Evolutionary conservation across 2,329 filamentous ascomycete genomes (phyloP), one percentile per base, ranked within the genome.

Genomic region (Thelonectria olida): DNA sequence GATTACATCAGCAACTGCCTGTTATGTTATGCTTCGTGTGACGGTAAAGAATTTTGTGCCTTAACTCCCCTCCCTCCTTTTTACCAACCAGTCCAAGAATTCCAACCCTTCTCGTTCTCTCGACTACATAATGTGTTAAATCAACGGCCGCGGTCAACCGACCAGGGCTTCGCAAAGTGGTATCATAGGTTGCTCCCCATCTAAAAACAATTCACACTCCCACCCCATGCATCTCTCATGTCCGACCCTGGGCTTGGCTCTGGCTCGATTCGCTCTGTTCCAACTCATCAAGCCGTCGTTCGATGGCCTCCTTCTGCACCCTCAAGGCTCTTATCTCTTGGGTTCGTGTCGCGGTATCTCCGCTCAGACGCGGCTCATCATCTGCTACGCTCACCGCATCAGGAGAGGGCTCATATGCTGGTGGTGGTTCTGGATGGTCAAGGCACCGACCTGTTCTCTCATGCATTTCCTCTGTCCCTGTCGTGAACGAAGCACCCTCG

Each of bases 241-340:
- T 23, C 27, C 45, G 50, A 39, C 54, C 53, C 39, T 60, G 61
- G 7, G 31, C 17, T 20, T 54, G 48, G 27, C 25, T 62, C 51
- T 59, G 58, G 17, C 64, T 57, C 22, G 66, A 62, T 27, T 74
- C 73, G 50, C 57, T 62, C 27, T 61, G 66, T 58, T 77, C 72
- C 51, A 79, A 57, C 65, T 78, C 71, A 41, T 77, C 72, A 17
- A 78, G 72, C 15, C 76, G 75, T 17, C 73, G 73, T 56, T 77
- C 73, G 22, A 78, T 77, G 13, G 68, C 70, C 10, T 69, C 74
- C 51, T 78, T 77, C 27, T 78, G 75, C n/a, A 71, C 73, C 19
- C 70, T 69, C 17, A 78, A 65, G 5, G 61, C 70, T 52, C 66
- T 66, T 9, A 77, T 76, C 52, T 78, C 73, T 7, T 75, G 72